Conservation (phyloP, 1,284 basidiomycete species). For the Ustilago lituana region DNA sequence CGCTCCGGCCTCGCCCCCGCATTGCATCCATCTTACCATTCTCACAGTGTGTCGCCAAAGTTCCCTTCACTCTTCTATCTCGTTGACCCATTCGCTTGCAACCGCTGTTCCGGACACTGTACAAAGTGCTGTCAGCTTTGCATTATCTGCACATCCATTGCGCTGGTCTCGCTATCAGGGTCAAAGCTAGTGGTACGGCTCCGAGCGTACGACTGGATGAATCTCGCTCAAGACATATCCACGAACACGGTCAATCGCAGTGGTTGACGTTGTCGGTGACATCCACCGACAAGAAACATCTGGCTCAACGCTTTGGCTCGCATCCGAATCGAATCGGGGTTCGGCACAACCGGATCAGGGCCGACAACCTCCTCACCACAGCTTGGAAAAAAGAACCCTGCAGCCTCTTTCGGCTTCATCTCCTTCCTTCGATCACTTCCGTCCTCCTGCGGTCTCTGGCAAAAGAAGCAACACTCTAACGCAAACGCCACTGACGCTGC, state of each 20-base stretch:
- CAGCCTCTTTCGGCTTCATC: slow-evolving; percentile 2
- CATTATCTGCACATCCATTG: not conserved
- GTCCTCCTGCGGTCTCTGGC: not conserved
- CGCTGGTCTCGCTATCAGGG: no score
- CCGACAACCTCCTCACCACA: not conserved
- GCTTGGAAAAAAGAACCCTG: not conserved
- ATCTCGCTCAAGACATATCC: no score
- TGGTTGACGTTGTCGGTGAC: no score
- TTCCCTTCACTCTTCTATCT: not conserved
- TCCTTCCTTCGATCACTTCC: slow-evolving; percentile 5
- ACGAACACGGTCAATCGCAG: no score
- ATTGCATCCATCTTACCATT: slow-evolving; percentile 11
- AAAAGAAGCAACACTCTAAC: no score
- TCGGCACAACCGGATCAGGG: no score
- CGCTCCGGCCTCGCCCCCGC: slow-evolving; percentile 39
- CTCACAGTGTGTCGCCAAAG: no score
- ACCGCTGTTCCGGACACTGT: not conserved
- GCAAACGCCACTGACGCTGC: not conserved
- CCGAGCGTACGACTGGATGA: no score
- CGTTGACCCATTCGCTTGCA: not conserved
- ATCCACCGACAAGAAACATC: no score
- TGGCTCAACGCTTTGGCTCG: no score
- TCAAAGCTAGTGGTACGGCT: no score
- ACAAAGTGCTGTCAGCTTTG: not conserved
- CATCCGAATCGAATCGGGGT: no score